Percentiles rank a stretch among this genome's conserved stretches.
Evolutionary conservation across 306 rosid species (phyloP).

Genomic region (Sicyos edulis): DNA sequence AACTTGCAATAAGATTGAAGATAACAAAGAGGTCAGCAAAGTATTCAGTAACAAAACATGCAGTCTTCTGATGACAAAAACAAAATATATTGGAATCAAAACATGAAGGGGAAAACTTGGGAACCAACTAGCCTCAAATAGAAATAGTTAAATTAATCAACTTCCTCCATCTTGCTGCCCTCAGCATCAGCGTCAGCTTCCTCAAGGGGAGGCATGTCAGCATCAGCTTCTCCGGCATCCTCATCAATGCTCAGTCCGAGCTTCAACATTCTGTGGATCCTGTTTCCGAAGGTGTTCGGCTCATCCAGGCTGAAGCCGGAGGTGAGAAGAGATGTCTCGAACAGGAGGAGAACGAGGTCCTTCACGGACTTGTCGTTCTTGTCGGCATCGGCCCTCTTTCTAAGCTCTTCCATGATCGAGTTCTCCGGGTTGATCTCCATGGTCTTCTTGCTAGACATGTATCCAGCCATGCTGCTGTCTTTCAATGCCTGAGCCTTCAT

Average conservation of each 20-base stretch:
- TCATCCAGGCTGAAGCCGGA: constrained; percentile 97
- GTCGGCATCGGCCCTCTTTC: constrained; percentile 27
- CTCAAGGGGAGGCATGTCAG: constrained; percentile 88
- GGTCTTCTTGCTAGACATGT: constrained; percentile 95
- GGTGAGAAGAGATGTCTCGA: constrained; percentile 83
- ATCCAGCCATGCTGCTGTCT: constrained; percentile 89
- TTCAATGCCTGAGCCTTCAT: no score
- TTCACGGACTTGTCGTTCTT: constrained; percentile 89
- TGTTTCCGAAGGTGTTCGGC: constrained; percentile 93
- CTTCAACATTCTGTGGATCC: constrained; percentile 92
- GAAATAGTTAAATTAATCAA: constrained; percentile 38
- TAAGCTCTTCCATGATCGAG: constrained; percentile 88
- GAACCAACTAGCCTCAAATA: background rate
- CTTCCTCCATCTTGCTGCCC: constrained; percentile 98
- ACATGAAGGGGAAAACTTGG: no score
- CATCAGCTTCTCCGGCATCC: constrained; percentile 52
- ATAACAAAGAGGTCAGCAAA: constrained; percentile 19
- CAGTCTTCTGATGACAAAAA: no score
- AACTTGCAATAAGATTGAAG: no score
- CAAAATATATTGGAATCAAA: background rate
- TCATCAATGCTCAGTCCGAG: constrained; percentile 90
- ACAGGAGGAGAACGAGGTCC: constrained; percentile 82
- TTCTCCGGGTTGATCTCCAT: constrained; percentile 96
- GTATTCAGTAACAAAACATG: no score
- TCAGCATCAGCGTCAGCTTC: constrained; percentile 73